These are phyloP conservation scores for Lachnellula subtilissima DNA, from an alignment of 2,329 filamentous ascomycete species.

Conservation along the genomic window DNA sequence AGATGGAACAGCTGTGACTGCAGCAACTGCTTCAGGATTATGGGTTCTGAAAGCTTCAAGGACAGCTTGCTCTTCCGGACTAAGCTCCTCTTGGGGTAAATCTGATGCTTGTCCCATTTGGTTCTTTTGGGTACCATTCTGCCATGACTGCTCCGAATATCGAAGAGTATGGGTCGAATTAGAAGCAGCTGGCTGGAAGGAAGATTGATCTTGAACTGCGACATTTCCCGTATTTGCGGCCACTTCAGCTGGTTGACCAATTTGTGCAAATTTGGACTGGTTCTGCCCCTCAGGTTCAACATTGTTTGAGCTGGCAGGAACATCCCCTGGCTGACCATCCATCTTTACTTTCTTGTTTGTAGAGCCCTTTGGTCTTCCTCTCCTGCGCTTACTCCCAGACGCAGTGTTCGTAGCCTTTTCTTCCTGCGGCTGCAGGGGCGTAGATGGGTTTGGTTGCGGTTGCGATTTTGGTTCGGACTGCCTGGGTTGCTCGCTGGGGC, in stretches of 20 bases:
- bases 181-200: slow-evolving; percentile 5
- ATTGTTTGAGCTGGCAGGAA: slow-evolving; percentile 3
- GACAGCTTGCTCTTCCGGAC: slow-evolving; percentile 31
- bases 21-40: slow-evolving; percentile 3
- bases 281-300: slow-evolving; percentile 13
- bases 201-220: background rate
- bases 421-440: slow-evolving; percentile 15
- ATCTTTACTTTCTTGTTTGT: slow-evolving; percentile 38
- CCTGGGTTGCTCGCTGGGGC: slow-evolving; percentile 9
- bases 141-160: slow-evolving; percentile 24
- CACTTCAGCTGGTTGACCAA: slow-evolving; percentile 15
- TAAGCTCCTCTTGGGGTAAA: slow-evolving; percentile 24
- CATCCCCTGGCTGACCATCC: slow-evolving; percentile 15
- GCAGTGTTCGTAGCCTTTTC: slow-evolving; percentile 10
- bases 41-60: slow-evolving; percentile 29
- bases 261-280: slow-evolving; percentile 8
- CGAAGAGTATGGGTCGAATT: slow-evolving; percentile 14
- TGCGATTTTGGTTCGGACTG: slow-evolving; percentile 12
- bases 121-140: slow-evolving; percentile 14
- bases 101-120: slow-evolving; percentile 4
- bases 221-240: slow-evolving; percentile 11
- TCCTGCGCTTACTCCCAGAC: slow-evolving; percentile 28
- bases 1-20: slow-evolving; percentile 19
- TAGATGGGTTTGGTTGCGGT: slow-evolving; percentile 13
- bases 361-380: slow-evolving; percentile 47